Percentiles rank a stretch among this genome's conserved stretches.
Conservation (phyloP, 768 basidiomycete species). For the Leucocoprinus sp. region DNA sequence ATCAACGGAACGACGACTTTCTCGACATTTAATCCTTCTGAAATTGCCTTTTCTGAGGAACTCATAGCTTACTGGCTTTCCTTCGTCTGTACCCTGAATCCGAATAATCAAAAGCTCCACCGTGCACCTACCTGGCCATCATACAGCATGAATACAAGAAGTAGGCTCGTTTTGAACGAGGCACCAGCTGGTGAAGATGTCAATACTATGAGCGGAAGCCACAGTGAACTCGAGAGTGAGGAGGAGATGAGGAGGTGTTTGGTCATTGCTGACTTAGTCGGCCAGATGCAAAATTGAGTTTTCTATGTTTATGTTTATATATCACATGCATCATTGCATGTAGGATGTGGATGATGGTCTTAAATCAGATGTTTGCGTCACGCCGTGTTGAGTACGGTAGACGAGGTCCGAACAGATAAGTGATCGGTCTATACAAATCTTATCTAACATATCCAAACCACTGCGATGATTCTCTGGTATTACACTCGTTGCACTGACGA, state of each 20-base stretch:
- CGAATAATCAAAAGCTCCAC: constrained; percentile 45
- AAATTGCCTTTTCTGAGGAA: constrained; percentile 47
- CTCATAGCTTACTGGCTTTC: constrained; percentile 61
- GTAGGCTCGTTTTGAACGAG: constrained; percentile 41
- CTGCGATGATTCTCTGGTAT: too few species aligned
- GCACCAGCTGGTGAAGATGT: constrained; percentile 20
- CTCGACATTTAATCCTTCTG: constrained; percentile 33
- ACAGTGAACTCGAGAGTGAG: constrained; percentile 29
- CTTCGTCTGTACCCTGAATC: constrained; percentile 49
- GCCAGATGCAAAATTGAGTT: constrained; percentile 27
- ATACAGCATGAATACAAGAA: constrained; percentile 23
- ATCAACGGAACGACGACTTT: constrained; percentile 48
- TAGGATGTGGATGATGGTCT: too few species aligned
- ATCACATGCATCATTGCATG: too few species aligned
- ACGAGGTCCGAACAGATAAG: too few species aligned
- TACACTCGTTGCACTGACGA: too few species aligned
- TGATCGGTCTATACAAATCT: too few species aligned
- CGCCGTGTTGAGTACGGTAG: too few species aligned
- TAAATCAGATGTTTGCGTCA: too few species aligned
- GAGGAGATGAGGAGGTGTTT: constrained; percentile 30
- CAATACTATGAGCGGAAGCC: constrained; percentile 29
- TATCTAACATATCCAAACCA: too few species aligned
- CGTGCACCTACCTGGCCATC: constrained; percentile 43
- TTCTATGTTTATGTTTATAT: too few species aligned
- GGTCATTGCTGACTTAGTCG: constrained; percentile 27